These are phyloP conservation scores for Fusarium sp. DNA, from an alignment of 2,329 filamentous ascomycete genomes.

Conservation along the genomic window DNA sequence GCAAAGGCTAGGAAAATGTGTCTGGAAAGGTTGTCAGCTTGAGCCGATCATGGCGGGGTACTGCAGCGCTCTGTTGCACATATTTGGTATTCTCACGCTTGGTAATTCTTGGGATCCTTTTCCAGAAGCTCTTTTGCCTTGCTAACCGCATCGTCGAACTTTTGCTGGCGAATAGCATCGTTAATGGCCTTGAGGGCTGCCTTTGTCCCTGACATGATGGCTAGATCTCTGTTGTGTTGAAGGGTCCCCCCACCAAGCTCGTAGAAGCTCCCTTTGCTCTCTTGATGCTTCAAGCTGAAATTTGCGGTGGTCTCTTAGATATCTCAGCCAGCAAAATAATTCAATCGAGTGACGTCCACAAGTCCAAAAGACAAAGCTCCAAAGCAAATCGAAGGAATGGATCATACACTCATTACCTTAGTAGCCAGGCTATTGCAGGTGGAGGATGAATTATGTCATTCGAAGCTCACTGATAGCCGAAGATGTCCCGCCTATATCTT, in stretches of 20 bases:
- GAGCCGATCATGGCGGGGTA: constrained; percentile 15
- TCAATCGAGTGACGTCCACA: not conserved
- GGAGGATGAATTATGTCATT: constrained; percentile 32
- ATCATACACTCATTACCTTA: constrained; percentile 13
- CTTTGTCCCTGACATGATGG: constrained; percentile 68
- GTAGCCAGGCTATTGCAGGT: constrained; percentile 3
- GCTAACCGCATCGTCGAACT: constrained; percentile 78
- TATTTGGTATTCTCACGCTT: constrained; percentile 67
- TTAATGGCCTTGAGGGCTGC: constrained; percentile 83
- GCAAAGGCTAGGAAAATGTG: constrained; percentile 90
- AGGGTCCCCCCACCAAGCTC: constrained; percentile 32
- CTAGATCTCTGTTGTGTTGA: constrained; percentile 15
- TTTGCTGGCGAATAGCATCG: constrained; percentile 77
- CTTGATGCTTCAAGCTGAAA: not conserved
- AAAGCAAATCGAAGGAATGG: constrained; percentile 2
- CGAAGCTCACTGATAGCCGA: constrained; percentile 8
- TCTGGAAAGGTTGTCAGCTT: constrained; percentile 51
- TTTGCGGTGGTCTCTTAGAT: not conserved
- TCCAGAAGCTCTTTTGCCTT: constrained; percentile 76
- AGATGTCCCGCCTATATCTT: constrained; percentile 2
- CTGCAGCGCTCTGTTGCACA: not conserved
- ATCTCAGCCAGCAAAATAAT: not conserved
- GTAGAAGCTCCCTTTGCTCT: not conserved
- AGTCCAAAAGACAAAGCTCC: not conserved
- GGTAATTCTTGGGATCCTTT: constrained; percentile 81